Conservation (phyloP, 176 grass and related monocot genomes). For the Pontederia paniculata region DNA sequence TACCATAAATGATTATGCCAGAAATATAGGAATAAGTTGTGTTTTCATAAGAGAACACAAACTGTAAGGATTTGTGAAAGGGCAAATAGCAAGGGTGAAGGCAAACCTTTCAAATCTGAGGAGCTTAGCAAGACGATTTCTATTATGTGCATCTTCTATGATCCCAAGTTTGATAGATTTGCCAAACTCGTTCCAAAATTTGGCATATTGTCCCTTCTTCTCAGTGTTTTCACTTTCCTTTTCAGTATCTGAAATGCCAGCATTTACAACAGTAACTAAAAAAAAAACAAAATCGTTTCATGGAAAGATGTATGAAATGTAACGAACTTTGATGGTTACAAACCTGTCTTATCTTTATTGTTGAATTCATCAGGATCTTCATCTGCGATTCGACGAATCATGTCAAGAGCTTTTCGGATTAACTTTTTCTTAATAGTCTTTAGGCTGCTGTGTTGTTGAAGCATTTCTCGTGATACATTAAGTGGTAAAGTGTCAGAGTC, state of each 20-base stretch:
- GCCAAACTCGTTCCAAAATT: constrained; percentile 99
- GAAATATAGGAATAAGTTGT: not conserved
- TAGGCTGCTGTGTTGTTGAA: constrained; percentile 91
- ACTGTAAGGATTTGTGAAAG: not conserved
- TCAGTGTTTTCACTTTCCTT: constrained; percentile 51
- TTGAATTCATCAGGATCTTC: constrained; percentile 82
- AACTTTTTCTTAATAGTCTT: constrained; percentile 98
- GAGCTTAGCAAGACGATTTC: constrained; percentile 92
- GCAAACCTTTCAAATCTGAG: constrained; percentile 86
- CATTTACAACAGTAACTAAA: not conserved
- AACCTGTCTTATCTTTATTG: constrained; percentile 94
- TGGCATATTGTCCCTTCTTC: constrained; percentile 81
- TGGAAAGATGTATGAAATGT: not conserved
- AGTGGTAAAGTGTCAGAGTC: constrained; percentile 93
- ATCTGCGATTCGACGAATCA: constrained; percentile 85
- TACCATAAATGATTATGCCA: not conserved
- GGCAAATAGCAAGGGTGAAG: not conserved
- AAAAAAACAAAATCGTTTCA: not conserved
- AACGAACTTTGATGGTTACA: not conserved
- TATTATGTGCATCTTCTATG: constrained; percentile 97
- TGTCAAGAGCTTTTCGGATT: constrained; percentile 91
- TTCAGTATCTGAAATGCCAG: constrained; percentile 42
- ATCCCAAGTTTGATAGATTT: constrained; percentile 97
- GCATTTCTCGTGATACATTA: constrained; percentile 94
- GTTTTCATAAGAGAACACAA: not conserved